Evolutionary conservation across 2,329 filamentous ascomycete species (phyloP).

Genomic region (Pseudocercospora pini-densiflorae): DNA sequence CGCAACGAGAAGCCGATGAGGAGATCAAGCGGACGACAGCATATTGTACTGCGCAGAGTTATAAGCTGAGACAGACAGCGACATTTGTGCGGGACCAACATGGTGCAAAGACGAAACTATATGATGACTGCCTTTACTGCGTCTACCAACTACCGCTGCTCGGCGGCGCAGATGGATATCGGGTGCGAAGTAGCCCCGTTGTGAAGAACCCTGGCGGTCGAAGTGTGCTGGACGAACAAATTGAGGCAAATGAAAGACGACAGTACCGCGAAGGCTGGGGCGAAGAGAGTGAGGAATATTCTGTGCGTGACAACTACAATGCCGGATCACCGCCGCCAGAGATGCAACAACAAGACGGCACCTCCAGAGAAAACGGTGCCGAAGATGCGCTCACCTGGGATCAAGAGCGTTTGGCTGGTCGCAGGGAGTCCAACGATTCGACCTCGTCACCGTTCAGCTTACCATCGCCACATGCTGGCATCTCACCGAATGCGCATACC

Average conservation of each 20-base stretch:
- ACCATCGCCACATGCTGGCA: slow-evolving; percentile 57
- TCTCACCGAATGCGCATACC: slow-evolving; percentile 72
- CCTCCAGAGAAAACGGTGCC: slow-evolving; percentile 19
- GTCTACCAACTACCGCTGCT: slow-evolving; percentile 92
- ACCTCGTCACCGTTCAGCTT: slow-evolving; percentile 45
- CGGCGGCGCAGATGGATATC: slow-evolving; percentile 82
- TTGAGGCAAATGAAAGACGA: slow-evolving; percentile 87
- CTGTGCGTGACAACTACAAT: slow-evolving; percentile 36
- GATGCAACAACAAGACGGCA: slow-evolving; percentile 18
- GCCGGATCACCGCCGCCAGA: slow-evolving; percentile 22
- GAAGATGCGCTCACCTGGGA: slow-evolving; percentile 25
- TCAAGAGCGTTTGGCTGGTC: slow-evolving; percentile 23
- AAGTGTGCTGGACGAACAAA: slow-evolving; percentile 90
- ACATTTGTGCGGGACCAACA: slow-evolving; percentile 87
- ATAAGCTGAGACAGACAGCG: slow-evolving; percentile 86
- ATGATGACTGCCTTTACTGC: slow-evolving; percentile 95
- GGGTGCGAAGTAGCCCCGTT: slow-evolving; percentile 86
- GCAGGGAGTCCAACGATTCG: slow-evolving; percentile 32
- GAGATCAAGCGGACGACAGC: slow-evolving; percentile 90
- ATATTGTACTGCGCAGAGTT: slow-evolving; percentile 94
- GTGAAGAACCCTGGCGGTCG: slow-evolving; percentile 92
- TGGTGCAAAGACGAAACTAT: slow-evolving; percentile 90
- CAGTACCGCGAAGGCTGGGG: slow-evolving; percentile 93
- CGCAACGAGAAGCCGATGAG: slow-evolving; percentile 71
- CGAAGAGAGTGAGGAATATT: slow-evolving; percentile 73